phyloP scores from a whole-genome alignment of 2,329 filamentous ascomycete species.

The Colletotrichum limetticola region DNA sequence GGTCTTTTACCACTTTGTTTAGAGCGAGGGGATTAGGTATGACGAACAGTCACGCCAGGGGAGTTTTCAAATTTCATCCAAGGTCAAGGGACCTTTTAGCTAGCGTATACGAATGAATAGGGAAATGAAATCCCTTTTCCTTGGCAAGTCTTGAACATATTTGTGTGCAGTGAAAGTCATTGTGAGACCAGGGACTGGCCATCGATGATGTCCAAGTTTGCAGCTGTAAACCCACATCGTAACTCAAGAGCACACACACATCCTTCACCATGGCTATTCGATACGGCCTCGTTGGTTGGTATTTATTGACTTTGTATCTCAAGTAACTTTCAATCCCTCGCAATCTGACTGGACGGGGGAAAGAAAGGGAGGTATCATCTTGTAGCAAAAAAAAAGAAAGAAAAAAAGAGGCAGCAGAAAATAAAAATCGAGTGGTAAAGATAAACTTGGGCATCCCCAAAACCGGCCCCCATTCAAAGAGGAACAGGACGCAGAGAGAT shows the following conservation, averaged over 20 bases:
- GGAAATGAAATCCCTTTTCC: neutral
- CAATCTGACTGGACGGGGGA: neutral
- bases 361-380: conserved; percentile 32
- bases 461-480: neutral
- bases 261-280: neutral
- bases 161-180: neutral
- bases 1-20: neutral
- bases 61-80: neutral
- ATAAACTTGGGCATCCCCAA: neutral
- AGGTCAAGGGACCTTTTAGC: neutral
- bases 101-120: conserved; percentile 1
- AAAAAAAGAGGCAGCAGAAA: neutral
- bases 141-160: neutral
- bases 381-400: neutral
- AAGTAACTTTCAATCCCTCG: conserved; percentile 14
- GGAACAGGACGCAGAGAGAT: neutral
- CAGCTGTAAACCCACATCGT: no score
- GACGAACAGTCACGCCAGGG: neutral
- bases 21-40: neutral
- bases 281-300: neutral
- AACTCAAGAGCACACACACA: neutral
- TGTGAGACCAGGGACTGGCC: neutral
- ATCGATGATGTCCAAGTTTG: no score
- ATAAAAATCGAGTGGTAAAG: conserved; percentile 3
- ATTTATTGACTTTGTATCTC: neutral